Percentiles rank a stretch among this genome's conserved stretches.
phyloP scores from a whole-genome alignment of 345 rosid species.

The Eucalyptus polybractea region DNA sequence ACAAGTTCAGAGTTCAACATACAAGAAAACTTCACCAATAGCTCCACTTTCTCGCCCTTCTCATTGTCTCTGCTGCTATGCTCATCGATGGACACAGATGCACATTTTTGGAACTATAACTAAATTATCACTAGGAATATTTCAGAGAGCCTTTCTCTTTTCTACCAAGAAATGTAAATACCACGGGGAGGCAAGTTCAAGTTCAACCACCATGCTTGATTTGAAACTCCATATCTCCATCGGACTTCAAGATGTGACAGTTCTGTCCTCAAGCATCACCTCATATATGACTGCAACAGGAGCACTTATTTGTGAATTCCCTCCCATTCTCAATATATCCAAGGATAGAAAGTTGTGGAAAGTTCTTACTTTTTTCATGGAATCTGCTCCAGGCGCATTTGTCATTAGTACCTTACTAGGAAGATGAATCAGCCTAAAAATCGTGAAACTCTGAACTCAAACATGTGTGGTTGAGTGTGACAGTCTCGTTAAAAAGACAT shows the following conservation, averaged over 20 bases:
- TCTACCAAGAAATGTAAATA: not conserved
- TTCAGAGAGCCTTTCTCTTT: not conserved
- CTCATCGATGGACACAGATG: slow-evolving; percentile 33
- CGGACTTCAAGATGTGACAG: slow-evolving; percentile 15
- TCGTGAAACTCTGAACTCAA: not conserved
- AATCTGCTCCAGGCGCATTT: not conserved
- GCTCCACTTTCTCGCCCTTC: slow-evolving; percentile 39
- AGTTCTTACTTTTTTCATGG: not conserved
- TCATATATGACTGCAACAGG: slow-evolving; percentile 37
- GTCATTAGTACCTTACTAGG: not conserved
- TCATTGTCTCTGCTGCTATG: slow-evolving; percentile 61
- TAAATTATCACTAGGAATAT: not conserved
- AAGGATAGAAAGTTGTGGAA: not conserved
- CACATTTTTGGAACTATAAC: not conserved
- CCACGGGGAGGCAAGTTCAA: not conserved
- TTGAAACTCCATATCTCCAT: slow-evolving; percentile 30
- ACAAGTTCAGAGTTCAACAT: not conserved
- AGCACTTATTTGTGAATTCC: not conserved
- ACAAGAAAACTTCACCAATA: slow-evolving; percentile 24
- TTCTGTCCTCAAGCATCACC: slow-evolving; percentile 43
- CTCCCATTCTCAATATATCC: not conserved
- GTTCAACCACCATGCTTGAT: slow-evolving; percentile 5
- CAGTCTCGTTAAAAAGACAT: not conserved
- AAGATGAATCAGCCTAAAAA: not conserved
- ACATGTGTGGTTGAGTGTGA: not conserved